Evolutionary conservation across 441 rosid genomes (phyloP), one percentile per base, ranked within the genome.

Genomic region (Pelargonium citronellum): DNA sequence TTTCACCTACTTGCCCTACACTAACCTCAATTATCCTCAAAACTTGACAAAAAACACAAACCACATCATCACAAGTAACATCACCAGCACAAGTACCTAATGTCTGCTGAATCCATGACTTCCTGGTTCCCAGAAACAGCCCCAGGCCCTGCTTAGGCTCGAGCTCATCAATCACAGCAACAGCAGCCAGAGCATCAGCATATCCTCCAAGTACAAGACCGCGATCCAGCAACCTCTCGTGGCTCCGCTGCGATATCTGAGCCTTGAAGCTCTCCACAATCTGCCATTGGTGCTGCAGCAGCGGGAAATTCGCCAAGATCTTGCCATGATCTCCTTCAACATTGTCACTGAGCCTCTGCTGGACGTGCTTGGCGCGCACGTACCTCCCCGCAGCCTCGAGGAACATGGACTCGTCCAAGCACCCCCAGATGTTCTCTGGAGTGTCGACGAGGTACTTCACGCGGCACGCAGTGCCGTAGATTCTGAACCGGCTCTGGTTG

Each of bases 381-480:
- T 90, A 91, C 84, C 98, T 83, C 20, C 85, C 86, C 0, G 97
- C 95, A 10, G 97, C 91, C 71, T 94, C 97, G 39, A 94, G 75
- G 74, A 91, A 88, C 95, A 91, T 91, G 7, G 86, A 91, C 78
- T 90, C 99, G 34, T 95, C 99, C 47, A 95, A 84, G 82, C 98
- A 92, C 0, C 98, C 98, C 99, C 99, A 95, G 17, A 92, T 95
- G 69, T 92, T 95, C 85, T 95, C 99, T 5, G 98, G 98, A 13
- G 98, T 89, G 79, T 94, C 98, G 1, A 94, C 98, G 47, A 94
- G 67, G 75, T 94, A 94, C 84, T 91, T 94, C 55, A 93, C 97
- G 0, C 97, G 98, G 74, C 98, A 91, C 0, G 98, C 96, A 69
- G 86, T 83, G 73, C 95, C 95, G 67, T 93, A 89, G 75, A 68